Evolutionary conservation across 345 rosid genomes (phyloP), one percentile per base, ranked within the genome.

Genomic region (Sapria himalayana): DNA sequence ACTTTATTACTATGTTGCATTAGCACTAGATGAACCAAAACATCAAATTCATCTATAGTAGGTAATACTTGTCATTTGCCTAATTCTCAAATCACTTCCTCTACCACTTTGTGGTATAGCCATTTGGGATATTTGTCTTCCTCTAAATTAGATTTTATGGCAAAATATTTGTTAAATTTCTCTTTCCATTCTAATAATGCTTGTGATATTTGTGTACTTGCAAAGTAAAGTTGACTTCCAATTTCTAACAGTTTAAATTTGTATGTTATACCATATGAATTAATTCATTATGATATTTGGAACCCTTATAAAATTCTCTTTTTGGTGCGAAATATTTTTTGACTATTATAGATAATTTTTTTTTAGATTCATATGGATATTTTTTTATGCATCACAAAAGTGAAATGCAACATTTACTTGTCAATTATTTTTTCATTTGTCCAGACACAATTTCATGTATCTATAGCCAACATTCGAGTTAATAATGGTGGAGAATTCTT

Each of bases 231-330:
- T 12, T 7, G n/a, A 2, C 13, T 43, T 14, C 20, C 21, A 0
- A 34, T 51, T 25, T 2, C 3, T 10, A 9, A 1, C 20, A 35
- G 49, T 35, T n/a, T 31, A 16, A 43, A 24, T 42, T 19, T 6
- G 0, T 35, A 12, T 19, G 4, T 19, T 1, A 25, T 0, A 35
- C 15, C 9, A n/a, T 51, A 42, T 43, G 27, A 40, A 16, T 4
- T 34, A 9, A 24, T 43, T 8, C 29, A 51, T 23, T 35, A 2
- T 43, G 29, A 51, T 2, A 46, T 46, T 21, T 46, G 15, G 13
- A 32, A 22, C 1, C 31, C 12, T 2, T 22, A 21, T 2, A 12
- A 11, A 33, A 9, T 19, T 9, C 2, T 16, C 7, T 39, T 22
- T 0, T 9, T 37, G 37, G 15, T 7, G 37, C 37, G 2, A 3